These are phyloP conservation scores for Omphalotus guepiniiformis DNA, from an alignment of 768 basidiomycete genomes.

Conservation along the genomic window DNA sequence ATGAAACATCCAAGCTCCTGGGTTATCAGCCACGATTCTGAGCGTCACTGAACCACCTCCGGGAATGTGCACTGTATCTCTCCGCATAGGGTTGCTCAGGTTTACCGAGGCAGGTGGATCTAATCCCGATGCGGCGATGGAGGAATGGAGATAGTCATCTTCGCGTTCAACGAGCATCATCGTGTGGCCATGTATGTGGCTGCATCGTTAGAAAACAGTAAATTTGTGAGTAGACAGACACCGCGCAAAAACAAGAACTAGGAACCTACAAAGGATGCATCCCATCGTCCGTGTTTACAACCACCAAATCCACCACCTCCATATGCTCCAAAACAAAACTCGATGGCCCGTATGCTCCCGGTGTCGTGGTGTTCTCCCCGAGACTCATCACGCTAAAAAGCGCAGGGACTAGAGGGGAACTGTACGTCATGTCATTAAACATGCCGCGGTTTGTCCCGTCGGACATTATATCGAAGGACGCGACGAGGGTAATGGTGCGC, in stretches of 20 bases:
- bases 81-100: conserved; percentile 80
- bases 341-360: conserved; percentile 70
- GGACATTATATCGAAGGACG: conserved; percentile 76
- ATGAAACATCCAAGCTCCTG: conserved; percentile 84
- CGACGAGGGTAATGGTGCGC: conserved; percentile 62
- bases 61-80: conserved; percentile 83
- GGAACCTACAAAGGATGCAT: conserved; percentile 76
- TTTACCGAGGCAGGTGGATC: conserved; percentile 79
- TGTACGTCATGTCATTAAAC: conserved; percentile 67
- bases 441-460: conserved; percentile 81
- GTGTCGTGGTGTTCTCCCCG: conserved; percentile 64
- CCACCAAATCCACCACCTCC: conserved; percentile 71
- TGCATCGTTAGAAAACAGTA: conserved; percentile 20
- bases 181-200: conserved; percentile 89
- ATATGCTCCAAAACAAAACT: conserved; percentile 72
- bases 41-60: conserved; percentile 66
- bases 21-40: conserved; percentile 84
- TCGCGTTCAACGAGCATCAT: conserved; percentile 75
- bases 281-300: conserved; percentile 66
- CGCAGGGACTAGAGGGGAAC: conserved; percentile 66
- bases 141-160: conserved; percentile 62
- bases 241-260: neutral
- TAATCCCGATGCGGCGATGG: conserved; percentile 63
- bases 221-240: neutral
- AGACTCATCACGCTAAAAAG: conserved; percentile 76